These are phyloP conservation scores for Boletellus emodensis DNA, from an alignment of 768 basidiomycete genomes.

Conservation along the genomic window DNA sequence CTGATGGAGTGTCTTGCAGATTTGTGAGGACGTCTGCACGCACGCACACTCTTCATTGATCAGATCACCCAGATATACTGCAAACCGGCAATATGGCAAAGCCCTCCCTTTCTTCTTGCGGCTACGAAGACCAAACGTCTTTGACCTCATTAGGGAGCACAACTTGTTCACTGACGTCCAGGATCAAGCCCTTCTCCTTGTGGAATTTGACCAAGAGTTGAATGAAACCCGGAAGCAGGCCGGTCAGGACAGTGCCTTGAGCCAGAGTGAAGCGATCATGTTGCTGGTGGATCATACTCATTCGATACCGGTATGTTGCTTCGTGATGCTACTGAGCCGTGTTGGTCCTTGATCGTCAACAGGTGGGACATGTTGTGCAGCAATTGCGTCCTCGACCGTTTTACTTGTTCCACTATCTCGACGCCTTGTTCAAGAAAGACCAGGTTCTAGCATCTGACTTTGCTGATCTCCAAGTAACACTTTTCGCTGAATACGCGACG, in stretches of 20 bases:
- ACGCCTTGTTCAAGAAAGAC: slow-evolving; percentile 85
- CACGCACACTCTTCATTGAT: neutral
- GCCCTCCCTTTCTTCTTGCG: slow-evolving; percentile 89
- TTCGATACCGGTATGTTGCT: slow-evolving; percentile 78
- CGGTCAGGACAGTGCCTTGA: slow-evolving; percentile 36
- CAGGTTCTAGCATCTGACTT: slow-evolving; percentile 74
- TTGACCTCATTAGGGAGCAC: slow-evolving; percentile 89
- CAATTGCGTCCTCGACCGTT: slow-evolving; percentile 73
- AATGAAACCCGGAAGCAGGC: slow-evolving; percentile 52
- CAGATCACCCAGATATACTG: slow-evolving; percentile 57
- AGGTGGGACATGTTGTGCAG: slow-evolving; percentile 86
- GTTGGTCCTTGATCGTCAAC: slow-evolving; percentile 1
- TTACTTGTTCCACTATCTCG: slow-evolving; percentile 91
- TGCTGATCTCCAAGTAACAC: slow-evolving; percentile 83
- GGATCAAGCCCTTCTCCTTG: slow-evolving; percentile 86
- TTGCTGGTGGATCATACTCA: slow-evolving; percentile 92
- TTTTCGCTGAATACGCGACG: slow-evolving; percentile 87
- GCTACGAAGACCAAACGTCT: slow-evolving; percentile 83
- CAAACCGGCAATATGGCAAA: slow-evolving; percentile 90
- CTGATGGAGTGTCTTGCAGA: slow-evolving; percentile 96
- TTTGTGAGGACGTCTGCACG: slow-evolving; percentile 46
- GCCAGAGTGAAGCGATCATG: slow-evolving; percentile 73
- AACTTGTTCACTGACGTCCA: slow-evolving; percentile 94
- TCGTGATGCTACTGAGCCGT: neutral
- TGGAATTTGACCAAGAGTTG: slow-evolving; percentile 92